These are phyloP conservation scores for Ilex aquifolium DNA, from an alignment of 257 asterid species.

Conservation along the genomic window DNA sequence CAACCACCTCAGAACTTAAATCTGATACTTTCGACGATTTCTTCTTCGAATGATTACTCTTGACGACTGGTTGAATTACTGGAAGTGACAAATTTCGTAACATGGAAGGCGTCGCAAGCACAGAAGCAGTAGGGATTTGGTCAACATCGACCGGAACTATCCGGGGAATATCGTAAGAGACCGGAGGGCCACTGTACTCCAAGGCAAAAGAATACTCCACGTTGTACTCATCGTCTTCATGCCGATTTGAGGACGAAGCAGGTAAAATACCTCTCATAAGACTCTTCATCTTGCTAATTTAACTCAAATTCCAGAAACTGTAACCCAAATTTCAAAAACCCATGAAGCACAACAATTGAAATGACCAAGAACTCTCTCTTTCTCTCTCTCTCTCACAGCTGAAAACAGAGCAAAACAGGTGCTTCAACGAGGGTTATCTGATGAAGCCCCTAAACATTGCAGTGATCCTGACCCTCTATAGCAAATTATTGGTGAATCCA, in stretches of 20 bases:
- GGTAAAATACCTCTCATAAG: slow-evolving; percentile 23
- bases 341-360: slow-evolving; percentile 3
- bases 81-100: slow-evolving; percentile 44
- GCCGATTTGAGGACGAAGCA: slow-evolving; percentile 21
- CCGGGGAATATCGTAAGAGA: slow-evolving; percentile 63
- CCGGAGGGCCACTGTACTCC: slow-evolving; percentile 84
- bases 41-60: slow-evolving; percentile 22
- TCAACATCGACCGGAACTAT: slow-evolving; percentile 66
- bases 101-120: slow-evolving; percentile 30
- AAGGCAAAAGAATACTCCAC: slow-evolving; percentile 79
- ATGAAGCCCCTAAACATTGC: too few relatives aligned
- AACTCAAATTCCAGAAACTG: slow-evolving; percentile 8
- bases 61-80: slow-evolving; percentile 69
- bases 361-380: slow-evolving; percentile 5
- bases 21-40: slow-evolving; percentile 19
- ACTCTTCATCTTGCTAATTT: slow-evolving; percentile 20
- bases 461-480: too few relatives aligned
- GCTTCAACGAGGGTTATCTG: background rate
- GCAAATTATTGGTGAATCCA: slow-evolving; percentile 2
- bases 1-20: slow-evolving; percentile 13
- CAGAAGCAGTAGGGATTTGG: slow-evolving; percentile 74
- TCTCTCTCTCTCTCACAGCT: background rate
- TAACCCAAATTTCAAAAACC: slow-evolving; percentile 14
- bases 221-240: slow-evolving; percentile 25
- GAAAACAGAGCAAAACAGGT: slow-evolving; percentile 2